Evolutionary conservation across 805 yeast genomes (phyloP), one percentile per base, ranked within the genome.

Genomic region (Saturnispora zaruensis): DNA sequence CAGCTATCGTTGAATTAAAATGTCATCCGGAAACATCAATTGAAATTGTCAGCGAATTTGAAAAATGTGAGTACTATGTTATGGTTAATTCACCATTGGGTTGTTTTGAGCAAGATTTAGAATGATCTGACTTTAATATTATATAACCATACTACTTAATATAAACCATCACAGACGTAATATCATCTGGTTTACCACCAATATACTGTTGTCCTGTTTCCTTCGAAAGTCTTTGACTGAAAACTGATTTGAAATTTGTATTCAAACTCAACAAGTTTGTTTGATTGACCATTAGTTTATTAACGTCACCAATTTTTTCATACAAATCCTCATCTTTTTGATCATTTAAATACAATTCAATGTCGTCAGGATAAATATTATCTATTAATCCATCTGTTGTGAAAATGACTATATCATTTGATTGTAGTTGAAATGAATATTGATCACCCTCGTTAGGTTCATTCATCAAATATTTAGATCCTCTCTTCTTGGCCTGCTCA

Each of bases 111-210:
- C 47, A 54, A 28, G 53, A 58, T 26, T 36, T 36, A 18, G 18
- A 16, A 36, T 36, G 18, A 36, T 36, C 14, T 11, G 32, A 28
- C 16, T 36, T 36, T 20, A 36, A 18, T 16, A n/a, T 36, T 33
- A 28, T 20, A 20, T 30, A 13, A 32, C 18, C 23, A 51, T 20
- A 37, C 52, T 51, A 65, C 41, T 59, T 70, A 30, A 86, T 88
- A 59, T 78, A 76, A 41, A 88, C 81, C 59, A 87, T 74, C 1
- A 90, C 84, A 16, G 84, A 78, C 1, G 98, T 88, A 36, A 93
- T 84, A 66, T 91, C 99, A 67, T 91, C 99, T 43, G 89, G 95
- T 68, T 91, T 91, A 13, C 99, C 99, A 32, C 99, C 98, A 51
- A 79, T 72, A 61, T 86, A 85, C 41, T 73, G 70, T 59, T 81